phyloP scores from a whole-genome alignment of 345 rosid genomes.

The Arabis alpina region DNA sequence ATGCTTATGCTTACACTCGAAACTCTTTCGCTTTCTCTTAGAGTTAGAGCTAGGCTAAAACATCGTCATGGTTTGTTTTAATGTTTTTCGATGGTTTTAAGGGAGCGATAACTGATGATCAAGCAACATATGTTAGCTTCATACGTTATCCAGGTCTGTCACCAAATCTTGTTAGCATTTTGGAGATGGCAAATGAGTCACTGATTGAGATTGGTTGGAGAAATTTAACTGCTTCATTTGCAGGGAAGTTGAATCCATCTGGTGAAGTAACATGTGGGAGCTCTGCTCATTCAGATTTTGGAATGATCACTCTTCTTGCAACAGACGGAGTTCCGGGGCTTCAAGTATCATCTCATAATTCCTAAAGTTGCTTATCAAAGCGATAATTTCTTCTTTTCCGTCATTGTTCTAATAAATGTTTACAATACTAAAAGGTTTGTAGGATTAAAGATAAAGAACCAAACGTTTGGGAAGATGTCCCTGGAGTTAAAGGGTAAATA shows the following conservation, averaged over 20 bases:
- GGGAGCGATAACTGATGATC: slow-evolving; percentile 59
- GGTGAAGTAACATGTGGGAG: slow-evolving; percentile 65
- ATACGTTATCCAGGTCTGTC: slow-evolving; percentile 74
- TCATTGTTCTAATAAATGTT: slow-evolving; percentile 16
- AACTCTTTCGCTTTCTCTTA: too few species aligned
- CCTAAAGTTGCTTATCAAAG: neutral
- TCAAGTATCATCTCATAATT: slow-evolving; percentile 51
- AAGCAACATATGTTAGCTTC: slow-evolving; percentile 54
- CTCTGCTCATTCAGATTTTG: slow-evolving; percentile 88
- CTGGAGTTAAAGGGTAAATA: slow-evolving; percentile 66
- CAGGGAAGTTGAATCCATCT: slow-evolving; percentile 55
- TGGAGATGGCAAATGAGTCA: neutral
- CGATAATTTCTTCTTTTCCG: neutral
- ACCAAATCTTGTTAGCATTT: slow-evolving; percentile 5
- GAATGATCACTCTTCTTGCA: slow-evolving; percentile 78
- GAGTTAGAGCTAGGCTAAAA: neutral
- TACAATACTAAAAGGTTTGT: slow-evolving; percentile 54
- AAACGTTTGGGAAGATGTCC: slow-evolving; percentile 70
- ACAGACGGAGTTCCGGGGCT: slow-evolving; percentile 88
- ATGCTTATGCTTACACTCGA: neutral
- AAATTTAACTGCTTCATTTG: too few species aligned
- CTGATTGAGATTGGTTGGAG: too few species aligned
- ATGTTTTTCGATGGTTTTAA: slow-evolving; percentile 29
- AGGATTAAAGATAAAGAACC: slow-evolving; percentile 66
- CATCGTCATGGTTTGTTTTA: neutral